Conservation (phyloP, 805 yeast genomes). For the Blastobotrys terrestris region DNA sequence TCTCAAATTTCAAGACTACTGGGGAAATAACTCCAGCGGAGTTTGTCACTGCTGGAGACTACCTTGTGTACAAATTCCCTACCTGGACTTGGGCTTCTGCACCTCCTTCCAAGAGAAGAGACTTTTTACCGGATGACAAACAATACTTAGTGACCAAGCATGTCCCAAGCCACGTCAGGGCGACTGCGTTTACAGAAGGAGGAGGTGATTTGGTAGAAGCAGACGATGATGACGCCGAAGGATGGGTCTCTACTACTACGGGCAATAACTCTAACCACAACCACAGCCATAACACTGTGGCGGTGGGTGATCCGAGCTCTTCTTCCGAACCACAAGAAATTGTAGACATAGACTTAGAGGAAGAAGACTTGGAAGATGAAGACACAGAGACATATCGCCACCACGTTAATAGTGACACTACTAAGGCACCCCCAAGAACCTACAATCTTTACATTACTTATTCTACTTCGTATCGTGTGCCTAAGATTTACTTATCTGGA, state of each 20-base stretch:
- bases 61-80: slow-evolving; percentile 83
- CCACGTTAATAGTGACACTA: slow-evolving; percentile 8
- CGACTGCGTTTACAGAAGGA: slow-evolving; percentile 41
- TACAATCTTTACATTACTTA: slow-evolving; percentile 89
- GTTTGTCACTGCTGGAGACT: slow-evolving; percentile 91
- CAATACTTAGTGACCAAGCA: slow-evolving; percentile 84
- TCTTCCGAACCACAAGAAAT: slow-evolving; percentile 18
- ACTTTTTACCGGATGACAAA: slow-evolving; percentile 78
- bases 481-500: slow-evolving; percentile 88
- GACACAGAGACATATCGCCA: slow-evolving; percentile 14
- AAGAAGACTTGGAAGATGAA: slow-evolving; percentile 19
- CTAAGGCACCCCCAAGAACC: slow-evolving; percentile 39
- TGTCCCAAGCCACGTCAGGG: slow-evolving; percentile 80
- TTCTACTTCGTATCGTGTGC: slow-evolving; percentile 92
- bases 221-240: slow-evolving; percentile 35
- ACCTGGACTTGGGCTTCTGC: slow-evolving; percentile 91
- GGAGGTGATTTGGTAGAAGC: slow-evolving; percentile 31
- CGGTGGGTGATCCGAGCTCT: slow-evolving; percentile 6
- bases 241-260: slow-evolving; percentile 21
- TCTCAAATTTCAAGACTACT: slow-evolving; percentile 75
- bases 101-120: slow-evolving; percentile 47
- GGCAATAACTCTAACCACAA: not conserved
- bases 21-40: slow-evolving; percentile 97
- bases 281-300: slow-evolving; percentile 1
- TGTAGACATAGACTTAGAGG: slow-evolving; percentile 20